These are phyloP conservation scores for Viola pubescens DNA, from an alignment of 441 rosid species.

Conservation along the genomic window DNA sequence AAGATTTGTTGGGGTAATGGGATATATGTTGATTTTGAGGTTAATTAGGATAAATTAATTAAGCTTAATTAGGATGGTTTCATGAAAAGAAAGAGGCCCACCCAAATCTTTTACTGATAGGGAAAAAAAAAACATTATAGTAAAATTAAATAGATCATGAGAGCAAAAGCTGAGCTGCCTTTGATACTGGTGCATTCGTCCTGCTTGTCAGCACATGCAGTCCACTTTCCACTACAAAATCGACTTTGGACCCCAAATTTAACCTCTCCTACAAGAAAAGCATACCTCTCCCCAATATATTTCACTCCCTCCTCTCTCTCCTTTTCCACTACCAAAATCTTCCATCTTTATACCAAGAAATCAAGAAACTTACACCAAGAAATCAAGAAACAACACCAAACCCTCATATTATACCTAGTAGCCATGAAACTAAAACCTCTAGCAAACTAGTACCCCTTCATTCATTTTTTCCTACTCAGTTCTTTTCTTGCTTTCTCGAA, in stretches of 20 bases:
- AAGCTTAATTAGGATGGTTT: constrained; percentile 12
- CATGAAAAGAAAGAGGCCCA: constrained; percentile 53
- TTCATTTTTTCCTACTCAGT: no score
- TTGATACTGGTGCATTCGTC: constrained; percentile 46
- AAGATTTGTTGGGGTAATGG: neutral
- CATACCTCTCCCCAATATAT: constrained; percentile 23
- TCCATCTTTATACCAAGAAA: neutral
- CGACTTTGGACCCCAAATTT: constrained; percentile 65
- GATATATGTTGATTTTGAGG: neutral
- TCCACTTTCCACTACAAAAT: constrained; percentile 87
- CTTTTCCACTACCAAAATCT: neutral
- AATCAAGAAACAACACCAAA: neutral
- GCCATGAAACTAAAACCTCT: no score
- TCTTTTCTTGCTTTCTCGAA: no score
- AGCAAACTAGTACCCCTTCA: no score
- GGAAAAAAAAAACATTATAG: constrained; percentile 9
- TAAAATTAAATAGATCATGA: constrained; percentile 9
- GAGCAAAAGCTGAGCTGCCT: constrained; percentile 70
- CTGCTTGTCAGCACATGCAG: constrained; percentile 86
- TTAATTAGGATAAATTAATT: neutral
- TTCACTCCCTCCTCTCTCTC: constrained; percentile 20
- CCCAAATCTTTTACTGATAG: constrained; percentile 24
- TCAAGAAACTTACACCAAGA: neutral
- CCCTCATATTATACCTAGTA: no score
- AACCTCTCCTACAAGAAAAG: constrained; percentile 52